These are phyloP conservation scores for Ustanciosporium gigantosporum DNA, from an alignment of 1,284 basidiomycete genomes.

Conservation along the genomic window DNA sequence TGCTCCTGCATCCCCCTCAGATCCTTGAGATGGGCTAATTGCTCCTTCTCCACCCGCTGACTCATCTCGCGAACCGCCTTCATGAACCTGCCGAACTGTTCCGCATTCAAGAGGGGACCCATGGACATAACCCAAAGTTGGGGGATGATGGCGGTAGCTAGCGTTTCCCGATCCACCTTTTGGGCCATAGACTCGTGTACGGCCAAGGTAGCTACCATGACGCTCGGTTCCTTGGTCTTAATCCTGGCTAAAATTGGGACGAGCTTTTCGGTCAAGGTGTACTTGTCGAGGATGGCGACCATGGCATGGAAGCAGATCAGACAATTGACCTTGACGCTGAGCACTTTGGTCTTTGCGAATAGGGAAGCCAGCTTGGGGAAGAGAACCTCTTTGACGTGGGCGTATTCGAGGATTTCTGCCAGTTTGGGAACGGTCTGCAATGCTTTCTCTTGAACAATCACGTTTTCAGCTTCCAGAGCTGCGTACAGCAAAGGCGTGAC, in stretches of 20 bases:
- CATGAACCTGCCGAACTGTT: constrained; percentile 74
- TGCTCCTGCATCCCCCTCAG: constrained; percentile 50
- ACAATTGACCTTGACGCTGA: constrained; percentile 78
- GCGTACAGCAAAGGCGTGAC: constrained; percentile 94
- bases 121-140: constrained; percentile 57
- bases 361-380: constrained; percentile 53
- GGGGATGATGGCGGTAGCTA: constrained; percentile 70
- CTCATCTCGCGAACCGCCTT: constrained; percentile 65
- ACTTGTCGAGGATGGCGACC: constrained; percentile 83
- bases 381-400: constrained; percentile 58
- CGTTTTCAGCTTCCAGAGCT: constrained; percentile 81
- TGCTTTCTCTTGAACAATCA: constrained; percentile 83
- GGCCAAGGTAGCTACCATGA: constrained; percentile 74
- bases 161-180: constrained; percentile 91
- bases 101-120: constrained; percentile 71
- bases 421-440: constrained; percentile 81
- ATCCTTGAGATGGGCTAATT: constrained; percentile 62
- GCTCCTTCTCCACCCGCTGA: constrained; percentile 81
- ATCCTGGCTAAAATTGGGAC: constrained; percentile 92
- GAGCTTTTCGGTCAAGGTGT: constrained; percentile 87
- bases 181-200: constrained; percentile 96
- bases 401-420: constrained; percentile 81
- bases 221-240: constrained; percentile 74
- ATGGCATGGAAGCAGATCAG: constrained; percentile 85
- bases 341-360: constrained; percentile 57